Evolutionary conservation across 352 stramenopile species (phyloP), one percentile per base, ranked within the genome.

Genomic region (Pythium phragmiticola): DNA sequence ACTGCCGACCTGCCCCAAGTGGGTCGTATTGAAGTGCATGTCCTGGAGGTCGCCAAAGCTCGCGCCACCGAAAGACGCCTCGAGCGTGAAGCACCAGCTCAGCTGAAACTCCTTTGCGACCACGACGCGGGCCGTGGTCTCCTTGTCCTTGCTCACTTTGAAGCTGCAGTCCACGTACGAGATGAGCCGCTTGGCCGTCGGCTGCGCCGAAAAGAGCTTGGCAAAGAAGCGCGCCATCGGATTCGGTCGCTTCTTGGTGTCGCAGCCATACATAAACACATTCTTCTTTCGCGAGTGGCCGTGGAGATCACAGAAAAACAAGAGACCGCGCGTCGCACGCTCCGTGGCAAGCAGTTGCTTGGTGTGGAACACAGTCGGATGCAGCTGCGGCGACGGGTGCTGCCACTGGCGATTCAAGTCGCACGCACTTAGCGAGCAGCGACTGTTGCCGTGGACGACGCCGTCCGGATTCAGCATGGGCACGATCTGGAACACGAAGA

Each of bases 381-480:
- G 92, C 1, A 83, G 54, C 11, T 63, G 57, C 12, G 72, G 73
- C 2, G 72, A 84, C 0, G 92, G 92, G 8, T 60, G 72, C 52
- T 89, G 87, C 92, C 92, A 98, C 43, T 95, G 82, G 23, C 89
- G 84, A 46, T 98, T 98, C 37, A 98, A 70, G 57, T 98, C 91
- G 46, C 73, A 89, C 39, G 69, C 84, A 14, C 78, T 87, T 3
- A 97, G 73, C 2, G 78, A 89, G 60, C 88, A 97, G 16, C 94
- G 84, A 65, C 95, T 97, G 68, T 98, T 98, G 21, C 94, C 94
- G 46, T 84, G 90, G 60, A 95, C 88, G 6, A 98, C 94, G 13
- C 94, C 94, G 56, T 98, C 94, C 0, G 94, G 94, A 52, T 98
- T 98, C 9, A 98, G 76, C 65, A 98, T 96, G 1, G 94, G 94